These are phyloP conservation scores for Batkoa obscura DNA, from an alignment of 371 early-diverging fungal genomes.

Conservation along the genomic window DNA sequence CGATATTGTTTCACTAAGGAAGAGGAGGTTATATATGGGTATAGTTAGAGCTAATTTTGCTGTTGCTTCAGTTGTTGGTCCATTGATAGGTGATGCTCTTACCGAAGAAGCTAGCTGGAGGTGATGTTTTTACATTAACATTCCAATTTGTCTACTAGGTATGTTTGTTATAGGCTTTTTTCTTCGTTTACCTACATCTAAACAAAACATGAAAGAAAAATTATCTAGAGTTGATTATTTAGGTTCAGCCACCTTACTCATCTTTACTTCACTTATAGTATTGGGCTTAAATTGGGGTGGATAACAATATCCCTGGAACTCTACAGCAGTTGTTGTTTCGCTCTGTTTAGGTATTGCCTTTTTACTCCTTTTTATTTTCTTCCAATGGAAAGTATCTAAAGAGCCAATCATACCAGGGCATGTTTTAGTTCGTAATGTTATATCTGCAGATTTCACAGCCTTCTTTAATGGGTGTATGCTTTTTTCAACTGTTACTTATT, in stretches of 20 bases:
- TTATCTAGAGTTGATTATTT: slow-evolving; percentile 17
- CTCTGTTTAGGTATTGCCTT: slow-evolving; percentile 37
- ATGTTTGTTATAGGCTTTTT: slow-evolving; percentile 25
- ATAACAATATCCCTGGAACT: slow-evolving; percentile 41
- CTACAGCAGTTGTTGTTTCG: slow-evolving; percentile 23
- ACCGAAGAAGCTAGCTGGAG: slow-evolving; percentile 28
- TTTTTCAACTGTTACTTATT: slow-evolving; percentile 46
- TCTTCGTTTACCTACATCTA: slow-evolving; percentile 23
- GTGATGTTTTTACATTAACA: slow-evolving; percentile 63
- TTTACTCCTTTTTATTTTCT: slow-evolving; percentile 37
- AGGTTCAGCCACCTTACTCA: neutral
- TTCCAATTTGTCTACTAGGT: slow-evolving; percentile 40
- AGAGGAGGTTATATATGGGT: slow-evolving; percentile 31
- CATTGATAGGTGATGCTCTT: slow-evolving; percentile 52
- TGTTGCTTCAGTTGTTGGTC: slow-evolving; percentile 50
- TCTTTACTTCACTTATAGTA: slow-evolving; percentile 3
- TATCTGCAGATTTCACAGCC: slow-evolving; percentile 18
- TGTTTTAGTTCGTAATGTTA: slow-evolving; percentile 21
- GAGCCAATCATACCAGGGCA: slow-evolving; percentile 38
- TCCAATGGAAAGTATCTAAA: slow-evolving; percentile 21
- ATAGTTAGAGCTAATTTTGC: slow-evolving; percentile 28
- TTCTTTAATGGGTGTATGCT: slow-evolving; percentile 47
- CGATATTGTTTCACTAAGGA: slow-evolving; percentile 9
- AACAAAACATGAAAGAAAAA: slow-evolving; percentile 20
- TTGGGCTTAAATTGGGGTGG: slow-evolving; percentile 11